phyloP scores from a whole-genome alignment of 2,329 filamentous ascomycete genomes.

The Fusarium udum region DNA sequence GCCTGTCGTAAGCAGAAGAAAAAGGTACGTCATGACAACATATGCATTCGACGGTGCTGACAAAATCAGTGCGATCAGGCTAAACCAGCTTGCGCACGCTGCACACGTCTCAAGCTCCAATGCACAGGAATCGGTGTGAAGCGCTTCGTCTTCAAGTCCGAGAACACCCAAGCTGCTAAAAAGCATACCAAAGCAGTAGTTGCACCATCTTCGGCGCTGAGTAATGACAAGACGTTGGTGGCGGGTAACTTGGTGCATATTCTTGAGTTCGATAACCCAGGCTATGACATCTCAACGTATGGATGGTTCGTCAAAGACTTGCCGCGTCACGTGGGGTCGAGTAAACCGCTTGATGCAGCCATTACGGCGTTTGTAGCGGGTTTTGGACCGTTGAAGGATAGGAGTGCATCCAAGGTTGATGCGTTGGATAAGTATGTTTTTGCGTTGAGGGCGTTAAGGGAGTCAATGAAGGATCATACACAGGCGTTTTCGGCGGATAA shows the following conservation, averaged over 20 bases:
- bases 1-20: slow-evolving; percentile 16
- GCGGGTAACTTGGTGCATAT: background rate
- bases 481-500: background rate
- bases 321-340: background rate
- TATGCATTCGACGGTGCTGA: background rate
- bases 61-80: slow-evolving; percentile 18
- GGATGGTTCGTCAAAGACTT: slow-evolving; percentile 13
- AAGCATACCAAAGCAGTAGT: background rate
- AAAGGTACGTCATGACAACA: background rate
- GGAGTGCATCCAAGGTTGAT: background rate
- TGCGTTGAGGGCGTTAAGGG: background rate
- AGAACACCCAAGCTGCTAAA: background rate
- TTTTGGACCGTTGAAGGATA: background rate
- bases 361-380: background rate
- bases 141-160: slow-evolving; percentile 4
- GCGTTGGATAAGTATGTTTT: slow-evolving; percentile 2
- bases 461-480: background rate
- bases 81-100: slow-evolving; percentile 10
- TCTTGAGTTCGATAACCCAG: background rate
- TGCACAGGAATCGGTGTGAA: slow-evolving; percentile 7
- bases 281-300: slow-evolving; percentile 5
- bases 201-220: background rate
- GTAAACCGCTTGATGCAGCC: slow-evolving; percentile 5
- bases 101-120: background rate
- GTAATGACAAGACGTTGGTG: background rate